Base-by-base conservation (phyloP, 257 asterid genomes). In the Nicotiana knightiana region DNA sequence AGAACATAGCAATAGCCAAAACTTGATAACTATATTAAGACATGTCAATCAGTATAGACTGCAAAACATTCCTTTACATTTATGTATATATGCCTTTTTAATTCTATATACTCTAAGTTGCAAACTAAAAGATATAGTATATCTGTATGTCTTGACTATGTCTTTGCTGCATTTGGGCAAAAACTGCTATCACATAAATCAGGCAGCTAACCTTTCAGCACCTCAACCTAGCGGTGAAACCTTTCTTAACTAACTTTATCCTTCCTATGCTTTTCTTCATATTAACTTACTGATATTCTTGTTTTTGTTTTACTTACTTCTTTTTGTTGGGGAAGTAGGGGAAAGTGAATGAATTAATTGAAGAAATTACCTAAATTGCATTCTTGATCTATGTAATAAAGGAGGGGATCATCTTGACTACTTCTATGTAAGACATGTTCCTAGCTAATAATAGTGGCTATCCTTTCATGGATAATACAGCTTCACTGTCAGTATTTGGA, bases 381-480 rank as follows among this genome's bases (percentile, higher is more conserved):
- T 77, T 78, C 85, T 81, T 81, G 85, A 95, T 95, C 93, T 93
- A 92, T 67, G 70, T 84, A 81, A 93, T 82, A 79, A 93, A 33
- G 5, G 90, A 86, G 79, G 99, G 98, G 51, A 93, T 89, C 84
- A 76, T 88, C 81, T 88, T 84, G 77, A 90, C 90, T 78, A 93
- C 94, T 89, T 89, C 92, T 32, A 21, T 83, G 76, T 88, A 92
- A 71, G 98, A 86, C 17, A 90, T 88, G 81, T 91, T 94, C 79
- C 84, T 90, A 48, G 91, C 30, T 28, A 28, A 28, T 28, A 28
- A 0, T 28, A 28, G 1, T 28, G 30, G 30, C 30, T 28, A 28
- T 28, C 30, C 30, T 28, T 28, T 28, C 30, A 28, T 28, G 30
- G 30, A 28, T 1, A 28, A 28, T 28, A 1, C 30, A 28, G 1